A percentile compares a stretch with the other conserved stretches of the same genome.
Conservation (phyloP, 139 green algal species). For the Chlorella vulgaris region DNA sequence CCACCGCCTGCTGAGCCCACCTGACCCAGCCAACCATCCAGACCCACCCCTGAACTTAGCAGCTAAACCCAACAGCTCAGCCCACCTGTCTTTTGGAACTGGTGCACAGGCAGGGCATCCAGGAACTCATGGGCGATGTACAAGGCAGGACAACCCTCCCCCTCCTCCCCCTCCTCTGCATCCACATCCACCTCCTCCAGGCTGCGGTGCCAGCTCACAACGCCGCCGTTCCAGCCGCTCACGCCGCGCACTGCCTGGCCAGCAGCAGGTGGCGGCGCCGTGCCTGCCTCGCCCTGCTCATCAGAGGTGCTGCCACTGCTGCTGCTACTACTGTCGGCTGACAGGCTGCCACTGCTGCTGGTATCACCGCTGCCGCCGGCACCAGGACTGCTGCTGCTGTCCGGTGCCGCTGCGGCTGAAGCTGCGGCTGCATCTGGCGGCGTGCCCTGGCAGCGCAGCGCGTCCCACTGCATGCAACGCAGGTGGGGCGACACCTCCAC, state of each 20-base stretch:
- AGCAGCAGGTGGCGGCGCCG: neutral
- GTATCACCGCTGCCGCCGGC: neutral
- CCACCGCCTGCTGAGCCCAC: no score
- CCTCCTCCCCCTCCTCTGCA: conserved; percentile 61
- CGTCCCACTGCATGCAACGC: conserved; percentile 10
- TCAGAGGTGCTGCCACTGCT: neutral
- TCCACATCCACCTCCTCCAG: conserved; percentile 64
- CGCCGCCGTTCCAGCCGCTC: conserved; percentile 21
- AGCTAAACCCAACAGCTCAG: no score
- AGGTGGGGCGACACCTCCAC: conserved; percentile 84
- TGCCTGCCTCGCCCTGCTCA: neutral
- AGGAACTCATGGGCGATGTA: conserved; percentile 97
- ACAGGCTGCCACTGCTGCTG: neutral
- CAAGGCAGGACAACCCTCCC: conserved; percentile 61
- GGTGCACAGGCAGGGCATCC: conserved; percentile 96
- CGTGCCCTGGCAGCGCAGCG: conserved; percentile 18
- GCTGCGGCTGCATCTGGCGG: neutral
- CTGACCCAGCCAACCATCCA: no score
- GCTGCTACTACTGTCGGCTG: neutral
- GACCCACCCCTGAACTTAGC: no score
- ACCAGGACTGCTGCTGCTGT: no score
- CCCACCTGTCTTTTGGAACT: conserved; percentile 79
- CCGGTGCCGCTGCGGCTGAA: neutral
- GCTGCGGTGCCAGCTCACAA: conserved; percentile 74
- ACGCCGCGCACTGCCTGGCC: neutral